Base-by-base conservation (phyloP, 2,329 filamentous ascomycete genomes). In the Cladosporium phlei region DNA sequence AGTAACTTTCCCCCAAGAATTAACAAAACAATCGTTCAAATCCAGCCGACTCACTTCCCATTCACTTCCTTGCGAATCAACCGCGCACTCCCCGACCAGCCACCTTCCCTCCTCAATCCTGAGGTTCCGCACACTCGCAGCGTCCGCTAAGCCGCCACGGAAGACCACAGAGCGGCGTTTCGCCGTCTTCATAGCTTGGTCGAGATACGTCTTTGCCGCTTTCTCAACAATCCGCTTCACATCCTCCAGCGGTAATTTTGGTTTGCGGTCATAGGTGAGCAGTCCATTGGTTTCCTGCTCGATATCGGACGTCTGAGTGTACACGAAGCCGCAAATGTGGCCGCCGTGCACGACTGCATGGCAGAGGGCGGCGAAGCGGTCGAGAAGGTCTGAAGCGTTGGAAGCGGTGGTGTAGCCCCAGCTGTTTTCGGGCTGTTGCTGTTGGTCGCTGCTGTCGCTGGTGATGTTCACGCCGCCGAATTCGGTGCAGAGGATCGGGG, bases 351-450 rank as follows among this genome's bases (percentile, higher is more conserved):
- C 74, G 12, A 83, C 74, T 0, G 72, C 80, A 61, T 73, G 75
- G 10, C 82, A 71, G 48, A 85, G 67, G 38, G 70, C 76, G 57
- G 81, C 75, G 29, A 84, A 70, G 2, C 81, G 64, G 49, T 70
- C 68, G 14, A 85, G 66, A 46, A 85, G 59, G 54, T 85, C 82
- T 12, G 75, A 67, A 0, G 79, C 64, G 55, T 84, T 77, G 0
- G 63, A 72, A 0, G 82, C 82, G 0, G 82, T 85, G 1, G 80
- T 85, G 57, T 85, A 85, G 0, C 82, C 82, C 82, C 82, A 85
- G 47, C 81, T 77, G 8, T 72, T 72, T 0, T 72, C 56, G 20
- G 22, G 21, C 11, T 53, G 38, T 27, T 47, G 42, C 11, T 22
- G 17, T 22, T 45, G 32, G 5, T 40, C 44, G 14, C 56, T 52